Evolutionary conservation across 306 rosid species (phyloP).

Genomic region (Fragaria vesca): DNA sequence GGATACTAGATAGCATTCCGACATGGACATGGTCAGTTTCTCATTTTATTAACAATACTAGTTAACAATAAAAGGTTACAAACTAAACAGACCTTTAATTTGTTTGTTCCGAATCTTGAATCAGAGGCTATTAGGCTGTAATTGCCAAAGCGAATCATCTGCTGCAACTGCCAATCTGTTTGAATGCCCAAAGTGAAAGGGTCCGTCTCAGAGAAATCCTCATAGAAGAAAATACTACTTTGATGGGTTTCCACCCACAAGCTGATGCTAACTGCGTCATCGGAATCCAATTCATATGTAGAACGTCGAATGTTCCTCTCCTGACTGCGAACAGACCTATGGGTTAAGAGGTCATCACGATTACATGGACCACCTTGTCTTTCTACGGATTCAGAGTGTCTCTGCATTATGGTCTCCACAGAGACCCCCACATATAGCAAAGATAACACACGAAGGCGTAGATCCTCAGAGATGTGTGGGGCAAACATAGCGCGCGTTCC

Average conservation of each 20-base stretch:
- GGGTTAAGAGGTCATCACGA: constrained; percentile 92
- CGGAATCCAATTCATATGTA: constrained; percentile 68
- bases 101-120: constrained; percentile 85
- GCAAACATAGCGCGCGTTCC: constrained; percentile 91
- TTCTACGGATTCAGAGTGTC: constrained; percentile 83
- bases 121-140: constrained; percentile 75
- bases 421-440: constrained; percentile 83
- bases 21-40: constrained; percentile 36
- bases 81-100: constrained; percentile 68
- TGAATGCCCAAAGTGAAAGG: constrained; percentile 85
- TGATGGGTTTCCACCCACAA: constrained; percentile 88
- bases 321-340: constrained; percentile 76
- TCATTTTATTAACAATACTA: constrained; percentile 15
- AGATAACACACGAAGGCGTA: constrained; percentile 76
- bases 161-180: constrained; percentile 96
- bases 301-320: constrained; percentile 87
- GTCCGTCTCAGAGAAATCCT: constrained; percentile 74
- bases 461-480: constrained; percentile 90
- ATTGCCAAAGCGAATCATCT: constrained; percentile 87
- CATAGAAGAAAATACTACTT: constrained; percentile 64
- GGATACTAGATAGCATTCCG: constrained; percentile 59
- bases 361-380: constrained; percentile 88
- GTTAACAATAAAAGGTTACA: constrained; percentile 9
- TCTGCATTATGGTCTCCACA: constrained; percentile 95
- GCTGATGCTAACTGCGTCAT: constrained; percentile 68